These are phyloP conservation scores for Thielaviopsis cerberus DNA, from an alignment of 2,329 filamentous ascomycete species.

Conservation along the genomic window DNA sequence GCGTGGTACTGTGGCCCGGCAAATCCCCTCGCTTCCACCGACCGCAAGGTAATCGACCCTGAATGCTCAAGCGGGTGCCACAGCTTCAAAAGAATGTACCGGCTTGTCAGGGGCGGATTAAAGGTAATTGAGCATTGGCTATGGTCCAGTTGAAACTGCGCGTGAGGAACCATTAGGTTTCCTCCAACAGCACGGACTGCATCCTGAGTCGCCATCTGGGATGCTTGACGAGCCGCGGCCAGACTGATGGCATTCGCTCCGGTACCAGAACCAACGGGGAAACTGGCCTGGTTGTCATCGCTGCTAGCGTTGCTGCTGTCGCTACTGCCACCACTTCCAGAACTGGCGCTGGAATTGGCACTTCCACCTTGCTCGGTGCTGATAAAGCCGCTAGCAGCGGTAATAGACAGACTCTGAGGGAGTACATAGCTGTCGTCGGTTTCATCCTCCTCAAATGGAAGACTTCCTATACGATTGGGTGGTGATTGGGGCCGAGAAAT, in stretches of 20 bases:
- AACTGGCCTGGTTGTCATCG: slow-evolving; percentile 15
- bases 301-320: background rate
- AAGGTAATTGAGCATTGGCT: slow-evolving; percentile 77
- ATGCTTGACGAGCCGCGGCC: slow-evolving; percentile 3
- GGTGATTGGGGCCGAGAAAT: slow-evolving; percentile 14
- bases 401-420: background rate
- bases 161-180: slow-evolving; percentile 51
- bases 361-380: background rate
- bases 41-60: slow-evolving; percentile 52
- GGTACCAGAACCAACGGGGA: slow-evolving; percentile 20
- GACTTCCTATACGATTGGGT: slow-evolving; percentile 33
- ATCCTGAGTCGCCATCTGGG: slow-evolving; percentile 23
- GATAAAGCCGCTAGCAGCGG: background rate
- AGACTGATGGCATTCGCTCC: slow-evolving; percentile 15
- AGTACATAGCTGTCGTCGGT: slow-evolving; percentile 20
- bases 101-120: slow-evolving; percentile 60
- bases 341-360: background rate
- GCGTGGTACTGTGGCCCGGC: slow-evolving; percentile 49
- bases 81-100: slow-evolving; percentile 75
- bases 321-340: background rate
- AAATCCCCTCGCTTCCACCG: slow-evolving; percentile 65
- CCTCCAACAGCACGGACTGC: slow-evolving; percentile 37
- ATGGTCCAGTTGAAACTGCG: slow-evolving; percentile 67
- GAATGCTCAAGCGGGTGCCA: slow-evolving; percentile 59
- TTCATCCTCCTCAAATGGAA: slow-evolving; percentile 34